These are phyloP conservation scores for Malania oleifera DNA, from an alignment of 164 flowering plant genomes.

Conservation along the genomic window DNA sequence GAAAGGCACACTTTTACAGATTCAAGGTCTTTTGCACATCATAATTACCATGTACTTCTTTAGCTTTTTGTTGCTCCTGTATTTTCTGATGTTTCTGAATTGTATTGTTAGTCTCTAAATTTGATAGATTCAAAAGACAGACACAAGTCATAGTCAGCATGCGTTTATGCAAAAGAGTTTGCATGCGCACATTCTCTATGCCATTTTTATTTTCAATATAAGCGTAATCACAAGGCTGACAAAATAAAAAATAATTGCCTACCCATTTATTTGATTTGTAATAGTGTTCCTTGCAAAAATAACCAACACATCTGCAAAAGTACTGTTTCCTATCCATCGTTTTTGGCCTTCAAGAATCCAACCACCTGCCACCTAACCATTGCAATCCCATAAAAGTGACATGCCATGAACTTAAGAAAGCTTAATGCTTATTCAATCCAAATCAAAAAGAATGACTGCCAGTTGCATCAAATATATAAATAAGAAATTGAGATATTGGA, in stretches of 20 bases:
- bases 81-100: no score
- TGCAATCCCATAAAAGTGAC: conserved; percentile 7
- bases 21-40: no score
- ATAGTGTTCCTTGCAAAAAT: conserved; percentile 80
- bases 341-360: conserved; percentile 95
- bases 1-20: no score
- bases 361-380: conserved; percentile 77
- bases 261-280: conserved; percentile 93
- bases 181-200: no score
- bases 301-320: conserved; percentile 90
- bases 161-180: no score
- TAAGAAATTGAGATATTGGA: conserved; percentile 3
- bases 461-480: neutral
- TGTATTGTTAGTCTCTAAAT: no score
- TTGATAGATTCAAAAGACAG: no score
- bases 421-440: neutral
- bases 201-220: neutral
- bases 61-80: no score
- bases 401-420: neutral
- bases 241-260: conserved; percentile 2
- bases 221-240: neutral
- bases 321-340: conserved; percentile 97
- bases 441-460: neutral
- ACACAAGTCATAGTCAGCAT: no score
- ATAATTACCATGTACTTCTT: no score